Percentiles rank a stretch among this genome's conserved stretches.
Conservation (phyloP, 2,329 filamentous ascomycete genomes). For the Intubia oerlemansii region DNA sequence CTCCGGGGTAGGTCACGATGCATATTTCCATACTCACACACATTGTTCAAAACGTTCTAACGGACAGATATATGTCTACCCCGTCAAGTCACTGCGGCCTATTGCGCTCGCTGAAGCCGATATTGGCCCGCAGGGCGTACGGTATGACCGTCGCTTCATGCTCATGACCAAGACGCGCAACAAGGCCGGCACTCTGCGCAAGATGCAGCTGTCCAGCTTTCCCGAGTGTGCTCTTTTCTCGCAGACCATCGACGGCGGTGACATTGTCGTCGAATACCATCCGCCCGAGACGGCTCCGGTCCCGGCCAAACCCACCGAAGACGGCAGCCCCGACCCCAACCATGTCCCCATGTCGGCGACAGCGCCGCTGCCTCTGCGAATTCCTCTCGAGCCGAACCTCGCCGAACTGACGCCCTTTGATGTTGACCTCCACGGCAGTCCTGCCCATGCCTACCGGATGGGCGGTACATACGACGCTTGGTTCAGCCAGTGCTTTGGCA, state of each 20-base stretch:
- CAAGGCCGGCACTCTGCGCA: constrained; percentile 20
- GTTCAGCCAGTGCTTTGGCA: constrained; percentile 47
- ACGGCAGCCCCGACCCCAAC: not conserved
- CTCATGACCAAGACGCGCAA: constrained; percentile 27
- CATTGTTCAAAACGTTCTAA: not conserved
- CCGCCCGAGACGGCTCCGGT: constrained; percentile 12
- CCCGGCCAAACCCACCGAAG: not conserved
- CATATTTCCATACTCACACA: too few species aligned
- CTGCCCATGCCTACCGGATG: constrained; percentile 40
- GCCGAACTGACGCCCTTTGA: constrained; percentile 22
- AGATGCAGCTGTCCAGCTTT: constrained; percentile 36
- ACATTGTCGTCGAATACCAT: constrained; percentile 22
- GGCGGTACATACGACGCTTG: constrained; percentile 35
- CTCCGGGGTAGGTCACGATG: too few species aligned
- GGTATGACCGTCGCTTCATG: constrained; percentile 51
- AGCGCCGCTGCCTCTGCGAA: constrained; percentile 5
- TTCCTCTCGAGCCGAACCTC: constrained; percentile 34
- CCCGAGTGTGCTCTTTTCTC: constrained; percentile 43
- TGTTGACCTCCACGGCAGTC: constrained; percentile 37
- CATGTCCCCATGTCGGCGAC: constrained; percentile 2
- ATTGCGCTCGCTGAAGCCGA: constrained; percentile 29
- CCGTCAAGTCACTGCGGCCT: constrained; percentile 50
- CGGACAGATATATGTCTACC: constrained; percentile 44
- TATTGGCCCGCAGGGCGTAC: constrained; percentile 40
- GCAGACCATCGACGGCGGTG: constrained; percentile 16